These are phyloP conservation scores for Rosellinia necatrix DNA, from an alignment of 2,329 filamentous ascomycete species.

Conservation along the genomic window DNA sequence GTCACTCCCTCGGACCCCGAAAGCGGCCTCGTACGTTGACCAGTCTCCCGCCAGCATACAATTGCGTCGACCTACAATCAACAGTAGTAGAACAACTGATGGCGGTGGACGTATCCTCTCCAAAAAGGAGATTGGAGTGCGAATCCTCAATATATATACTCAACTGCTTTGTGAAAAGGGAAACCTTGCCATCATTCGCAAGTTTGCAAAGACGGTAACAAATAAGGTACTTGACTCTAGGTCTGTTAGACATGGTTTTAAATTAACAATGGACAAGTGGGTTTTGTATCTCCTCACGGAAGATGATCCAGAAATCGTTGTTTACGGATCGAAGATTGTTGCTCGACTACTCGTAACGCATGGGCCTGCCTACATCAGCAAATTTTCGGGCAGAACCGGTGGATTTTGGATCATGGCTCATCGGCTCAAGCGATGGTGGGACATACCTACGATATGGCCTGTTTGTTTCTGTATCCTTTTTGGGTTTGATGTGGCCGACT, in stretches of 20 bases:
- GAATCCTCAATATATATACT: conserved; percentile 77
- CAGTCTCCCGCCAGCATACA: conserved; percentile 49
- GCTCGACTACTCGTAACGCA: conserved; percentile 83
- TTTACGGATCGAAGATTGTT: conserved; percentile 80
- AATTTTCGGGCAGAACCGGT: conserved; percentile 81
- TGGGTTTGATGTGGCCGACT: conserved; percentile 75
- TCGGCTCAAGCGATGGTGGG: conserved; percentile 86
- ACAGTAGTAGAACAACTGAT: conserved; percentile 41
- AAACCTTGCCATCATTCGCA: conserved; percentile 72
- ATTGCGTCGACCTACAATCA: conserved; percentile 45
- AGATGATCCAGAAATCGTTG: conserved; percentile 79
- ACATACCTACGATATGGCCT: conserved; percentile 80
- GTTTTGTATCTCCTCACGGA: conserved; percentile 89
- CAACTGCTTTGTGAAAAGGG: conserved; percentile 76
- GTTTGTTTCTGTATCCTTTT: conserved; percentile 89
- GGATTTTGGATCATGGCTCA: conserved; percentile 87
- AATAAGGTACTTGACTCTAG: conserved; percentile 71
- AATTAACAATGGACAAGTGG: conserved; percentile 65
- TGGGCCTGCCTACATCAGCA: conserved; percentile 78
- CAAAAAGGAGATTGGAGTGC: conserved; percentile 73
- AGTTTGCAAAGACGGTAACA: conserved; percentile 92
- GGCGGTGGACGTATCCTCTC: conserved; percentile 51
- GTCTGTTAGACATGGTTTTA: conserved; percentile 33
- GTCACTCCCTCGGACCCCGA: conserved; percentile 58
- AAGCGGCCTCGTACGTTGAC: conserved; percentile 45